Conservation (phyloP, 371 early-diverging fungal genomes). For the Mucor indicus region DNA sequence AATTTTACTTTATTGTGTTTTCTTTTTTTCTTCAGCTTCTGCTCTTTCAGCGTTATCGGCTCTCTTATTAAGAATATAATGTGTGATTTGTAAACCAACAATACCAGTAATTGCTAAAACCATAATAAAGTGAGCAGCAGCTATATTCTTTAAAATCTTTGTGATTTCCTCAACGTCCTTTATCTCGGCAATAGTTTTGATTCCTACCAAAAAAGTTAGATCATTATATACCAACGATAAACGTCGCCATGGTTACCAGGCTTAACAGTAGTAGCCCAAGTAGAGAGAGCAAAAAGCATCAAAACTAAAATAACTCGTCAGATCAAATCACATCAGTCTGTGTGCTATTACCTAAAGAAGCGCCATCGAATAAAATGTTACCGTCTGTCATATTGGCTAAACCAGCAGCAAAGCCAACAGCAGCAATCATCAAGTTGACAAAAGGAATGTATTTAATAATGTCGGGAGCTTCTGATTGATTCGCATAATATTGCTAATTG, state of each 20-base stretch:
- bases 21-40: conserved; percentile 4
- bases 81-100: conserved; percentile 43
- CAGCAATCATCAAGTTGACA: conserved; percentile 43
- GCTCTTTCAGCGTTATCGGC: conserved; percentile 19
- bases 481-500: conserved; percentile 38
- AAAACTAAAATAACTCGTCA: conserved; percentile 17
- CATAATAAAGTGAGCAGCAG: conserved; percentile 49
- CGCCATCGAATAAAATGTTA: conserved; percentile 48
- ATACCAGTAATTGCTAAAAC: conserved; percentile 50
- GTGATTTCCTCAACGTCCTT: conserved; percentile 16
- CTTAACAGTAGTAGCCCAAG: conserved; percentile 43
- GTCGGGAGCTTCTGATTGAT: conserved; percentile 36
- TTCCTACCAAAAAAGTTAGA: conserved; percentile 5
- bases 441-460: conserved; percentile 48
- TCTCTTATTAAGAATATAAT: conserved; percentile 39
- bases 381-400: conserved; percentile 45
- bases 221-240: not conserved
- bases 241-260: conserved; percentile 36
- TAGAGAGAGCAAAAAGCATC: conserved; percentile 45
- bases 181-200: conserved; percentile 23
- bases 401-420: conserved; percentile 46
- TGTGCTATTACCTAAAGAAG: conserved; percentile 35
- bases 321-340: not conserved
- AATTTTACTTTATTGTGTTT: too few species aligned
- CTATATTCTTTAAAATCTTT: conserved; percentile 38